Evolutionary conservation across 225 moss, liverwort and hornwort genomes (phyloP), one percentile per base, ranked within the genome.

Genomic region (Bryoerythrophyllum caledonicum): DNA sequence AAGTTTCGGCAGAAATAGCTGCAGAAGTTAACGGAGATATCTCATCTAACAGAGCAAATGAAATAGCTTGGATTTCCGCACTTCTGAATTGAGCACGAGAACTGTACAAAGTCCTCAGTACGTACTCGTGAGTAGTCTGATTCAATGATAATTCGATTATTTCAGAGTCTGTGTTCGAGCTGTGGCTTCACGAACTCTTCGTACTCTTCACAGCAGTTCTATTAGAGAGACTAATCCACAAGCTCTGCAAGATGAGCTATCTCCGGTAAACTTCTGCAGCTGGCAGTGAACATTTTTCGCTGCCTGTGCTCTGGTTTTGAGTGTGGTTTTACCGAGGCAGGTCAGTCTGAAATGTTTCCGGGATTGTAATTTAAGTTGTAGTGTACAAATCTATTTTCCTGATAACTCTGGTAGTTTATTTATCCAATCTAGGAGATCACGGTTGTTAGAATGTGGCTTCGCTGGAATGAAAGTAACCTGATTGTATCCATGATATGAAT

Each of bases 121-220:
- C 56, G 67, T 67, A 49, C 52, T 69, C 38, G 6, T 53, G 40
- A 38, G 37, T 38, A 69, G 49, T 67, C 67, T 5, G 52, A 60
- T 26, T 20, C 24, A 15, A 24, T 16, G 34, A 54, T 37, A 35
- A 24, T 23, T 17, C 37, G 56, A 19, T 21, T 23, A 5, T 51
- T 60, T 68, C 49, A 0, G 40, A 56, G 28, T 68, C 32, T 34
- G 48, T 12, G 44, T 56, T 12, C 17, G 11, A 15, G 43, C 27
- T 20, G 48, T 20, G 6, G 35, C 23, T 69, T 46, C 44, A 26
- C 44, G 15, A 26, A 17, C 26, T 24, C 10, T 24, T 44, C 4
- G 43, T 54, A 23, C 10, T 41, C 14, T 64, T 21, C 16, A 41
- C 58, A 58, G 26, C 26, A 26, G 58, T 14, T 44, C 25, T 5